Conservation (phyloP, 257 asterid species). For the Hygrophila difformis region DNA sequence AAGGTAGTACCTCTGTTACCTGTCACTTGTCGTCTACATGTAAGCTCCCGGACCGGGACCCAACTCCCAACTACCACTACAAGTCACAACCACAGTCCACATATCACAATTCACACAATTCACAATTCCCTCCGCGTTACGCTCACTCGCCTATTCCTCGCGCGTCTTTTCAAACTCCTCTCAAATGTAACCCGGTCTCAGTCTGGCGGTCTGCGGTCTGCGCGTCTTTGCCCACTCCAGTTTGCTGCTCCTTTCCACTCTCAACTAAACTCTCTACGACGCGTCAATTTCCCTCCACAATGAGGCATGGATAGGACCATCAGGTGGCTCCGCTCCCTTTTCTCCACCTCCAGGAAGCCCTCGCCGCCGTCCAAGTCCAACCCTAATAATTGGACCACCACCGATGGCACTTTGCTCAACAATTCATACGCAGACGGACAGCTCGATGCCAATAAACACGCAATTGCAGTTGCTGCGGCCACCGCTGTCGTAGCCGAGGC, state of each 20-base stretch:
- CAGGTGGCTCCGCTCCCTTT: constrained; percentile 57
- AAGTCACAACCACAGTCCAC: too few relatives aligned
- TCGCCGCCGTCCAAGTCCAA: constrained; percentile 18
- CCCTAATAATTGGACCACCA: constrained; percentile 5
- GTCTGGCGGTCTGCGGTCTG: too few relatives aligned
- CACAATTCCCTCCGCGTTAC: constrained; percentile 18
- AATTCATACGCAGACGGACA: constrained; percentile 36
- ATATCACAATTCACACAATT: too few relatives aligned
- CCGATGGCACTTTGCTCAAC: constrained; percentile 24
- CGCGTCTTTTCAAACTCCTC: constrained; percentile 17
- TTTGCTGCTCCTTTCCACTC: too few relatives aligned
- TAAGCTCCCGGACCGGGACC: constrained; percentile 26
- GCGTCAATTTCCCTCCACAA: constrained; percentile 6
- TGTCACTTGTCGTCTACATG: constrained; percentile 44
- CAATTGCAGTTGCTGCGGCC: constrained; percentile 97
- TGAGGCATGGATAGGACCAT: constrained; percentile 68
- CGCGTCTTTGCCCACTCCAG: too few relatives aligned
- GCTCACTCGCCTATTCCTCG: constrained; percentile 22
- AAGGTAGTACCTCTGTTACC: constrained; percentile 18
- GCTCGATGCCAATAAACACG: constrained; percentile 70
- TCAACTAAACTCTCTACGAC: neutral
- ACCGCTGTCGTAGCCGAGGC: constrained; percentile 98
- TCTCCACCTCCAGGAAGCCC: constrained; percentile 30
- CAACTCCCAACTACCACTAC: constrained; percentile 33
- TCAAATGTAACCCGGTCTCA: constrained; percentile 3